Percentiles rank a stretch among this genome's conserved stretches.
These are phyloP conservation scores for Grifola frondosa DNA, from an alignment of 1,284 basidiomycete species.

Conservation along the genomic window DNA sequence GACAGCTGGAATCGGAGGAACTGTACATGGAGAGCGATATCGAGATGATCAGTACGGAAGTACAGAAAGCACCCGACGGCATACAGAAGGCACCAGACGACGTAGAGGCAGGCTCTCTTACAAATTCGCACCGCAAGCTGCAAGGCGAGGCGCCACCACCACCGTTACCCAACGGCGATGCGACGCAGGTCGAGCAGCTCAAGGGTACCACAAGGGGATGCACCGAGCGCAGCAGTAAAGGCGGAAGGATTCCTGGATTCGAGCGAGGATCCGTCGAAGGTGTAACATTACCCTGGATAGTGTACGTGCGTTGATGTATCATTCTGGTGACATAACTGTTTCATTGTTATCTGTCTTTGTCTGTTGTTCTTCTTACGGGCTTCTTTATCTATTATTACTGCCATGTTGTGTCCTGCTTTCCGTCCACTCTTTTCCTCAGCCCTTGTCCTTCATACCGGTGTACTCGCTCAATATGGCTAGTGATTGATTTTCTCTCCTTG, in stretches of 20 bases:
- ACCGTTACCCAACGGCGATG: conserved; percentile 45
- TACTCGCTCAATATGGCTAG: conserved; percentile 3
- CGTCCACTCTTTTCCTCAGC: too few species aligned
- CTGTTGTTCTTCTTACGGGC: conserved; percentile 4
- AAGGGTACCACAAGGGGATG: conserved; percentile 58
- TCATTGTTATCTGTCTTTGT: conserved; percentile 19
- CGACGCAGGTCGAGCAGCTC: conserved; percentile 41
- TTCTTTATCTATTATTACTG: not conserved
- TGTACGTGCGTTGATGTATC: too few species aligned
- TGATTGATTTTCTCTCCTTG: not conserved
- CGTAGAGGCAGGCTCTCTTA: conserved; percentile 9
- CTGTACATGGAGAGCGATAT: conserved; percentile 26
- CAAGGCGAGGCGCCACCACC: conserved; percentile 49
- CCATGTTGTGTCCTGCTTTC: too few species aligned
- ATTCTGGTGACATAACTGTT: too few species aligned
- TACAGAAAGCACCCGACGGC: conserved; percentile 19
- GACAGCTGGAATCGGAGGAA: conserved; percentile 56
- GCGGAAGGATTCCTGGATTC: conserved; percentile 73
- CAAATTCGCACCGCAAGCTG: too few species aligned
- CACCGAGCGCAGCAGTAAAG: conserved; percentile 52
- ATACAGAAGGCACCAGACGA: conserved; percentile 12
- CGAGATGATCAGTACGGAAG: conserved; percentile 25
- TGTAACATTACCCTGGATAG: conserved; percentile 26
- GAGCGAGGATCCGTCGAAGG: conserved; percentile 68
- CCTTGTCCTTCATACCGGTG: conserved; percentile 10